A percentile compares a stretch with the other conserved stretches of the same genome.
phyloP scores from a whole-genome alignment of 495 filamentous ascomycete genomes.

The Penicillium flavigenum region DNA sequence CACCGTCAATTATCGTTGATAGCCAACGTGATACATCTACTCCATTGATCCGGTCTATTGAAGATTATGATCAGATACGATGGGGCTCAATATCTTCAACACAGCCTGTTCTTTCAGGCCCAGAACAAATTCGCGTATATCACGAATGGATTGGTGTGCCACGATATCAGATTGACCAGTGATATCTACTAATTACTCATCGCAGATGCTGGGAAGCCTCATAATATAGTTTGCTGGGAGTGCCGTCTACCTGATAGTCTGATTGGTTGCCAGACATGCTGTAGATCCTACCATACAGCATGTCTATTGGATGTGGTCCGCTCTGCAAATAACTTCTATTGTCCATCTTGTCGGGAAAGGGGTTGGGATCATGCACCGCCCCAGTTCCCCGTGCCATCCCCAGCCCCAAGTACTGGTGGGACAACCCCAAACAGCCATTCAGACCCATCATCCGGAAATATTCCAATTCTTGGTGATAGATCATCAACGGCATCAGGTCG shows the following conservation, averaged over 20 bases:
- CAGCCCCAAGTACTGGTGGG: slow-evolving; percentile 17
- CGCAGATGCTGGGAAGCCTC: slow-evolving; percentile 32
- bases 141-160: slow-evolving; percentile 33
- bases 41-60: slow-evolving; percentile 13
- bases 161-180: background rate
- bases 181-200: background rate
- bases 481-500: background rate
- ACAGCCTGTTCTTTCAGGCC: slow-evolving; percentile 14
- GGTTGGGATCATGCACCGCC: slow-evolving; percentile 30
- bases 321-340: slow-evolving; percentile 22
- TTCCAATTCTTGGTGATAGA: background rate
- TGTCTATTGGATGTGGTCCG: slow-evolving; percentile 23
- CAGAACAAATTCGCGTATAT: slow-evolving; percentile 30
- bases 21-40: background rate
- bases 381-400: slow-evolving; percentile 9
- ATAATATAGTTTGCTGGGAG: slow-evolving; percentile 34
- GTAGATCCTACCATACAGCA: slow-evolving; percentile 36
- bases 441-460: slow-evolving; percentile 6
- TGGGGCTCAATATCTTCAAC: slow-evolving; percentile 13
- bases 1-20: background rate
- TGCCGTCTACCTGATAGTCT: slow-evolving; percentile 32
- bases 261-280: slow-evolving; percentile 35
- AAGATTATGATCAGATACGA: slow-evolving; percentile 12
- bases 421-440: slow-evolving; percentile 14
- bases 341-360: slow-evolving; percentile 27